Evolutionary conservation across 331 rosid genomes (phyloP), one percentile per base, ranked within the genome.

Genomic region (Rhamnella rubrinervis): DNA sequence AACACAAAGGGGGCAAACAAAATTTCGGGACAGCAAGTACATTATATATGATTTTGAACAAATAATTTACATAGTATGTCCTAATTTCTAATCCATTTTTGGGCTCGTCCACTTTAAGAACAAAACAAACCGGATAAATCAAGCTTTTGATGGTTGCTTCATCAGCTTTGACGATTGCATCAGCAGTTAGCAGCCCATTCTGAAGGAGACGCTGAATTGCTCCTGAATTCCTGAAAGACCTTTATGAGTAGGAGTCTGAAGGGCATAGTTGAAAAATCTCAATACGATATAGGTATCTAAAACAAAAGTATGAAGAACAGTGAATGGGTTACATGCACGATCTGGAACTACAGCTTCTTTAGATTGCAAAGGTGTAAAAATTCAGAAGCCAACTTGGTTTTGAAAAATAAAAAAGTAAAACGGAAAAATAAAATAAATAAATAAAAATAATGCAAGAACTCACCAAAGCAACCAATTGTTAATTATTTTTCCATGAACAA

Each of bases 171-270:
- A 84, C 87, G 71, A 92, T 82, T 64, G 96, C 84, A 59, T 85
- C 89, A 41, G 95, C 85, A 25, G 88, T 67, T 46, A 92, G 97
- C 66, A 92, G 82, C 56, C 15, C 86, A 74, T 80, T 84, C 79
- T 92, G 84, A 61, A 82, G 93, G 63, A 92, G 96, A 70, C 97
- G 95, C 64, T 84, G 88, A 73, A 86, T 85, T 63, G 97, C 97
- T 79, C 96, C 97, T 89, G 80, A 77, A 73, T 4, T 67, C 61
- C 65, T 56, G 65, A 20, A 67, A 51, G 49, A 51, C 68, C 25
- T 64, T 47, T 50, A 21, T 50, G 44, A 39, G 61, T 4, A 71
- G 44, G 40, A 62, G 37, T 55, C 20, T 50, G 35, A 59, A 66
- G 38, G 12, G 35, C 70, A 41, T 53, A n/a, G 58, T 18, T 53